Evolutionary conservation across 257 asterid species (phyloP).

Genomic region (Forsythia suspensa): DNA sequence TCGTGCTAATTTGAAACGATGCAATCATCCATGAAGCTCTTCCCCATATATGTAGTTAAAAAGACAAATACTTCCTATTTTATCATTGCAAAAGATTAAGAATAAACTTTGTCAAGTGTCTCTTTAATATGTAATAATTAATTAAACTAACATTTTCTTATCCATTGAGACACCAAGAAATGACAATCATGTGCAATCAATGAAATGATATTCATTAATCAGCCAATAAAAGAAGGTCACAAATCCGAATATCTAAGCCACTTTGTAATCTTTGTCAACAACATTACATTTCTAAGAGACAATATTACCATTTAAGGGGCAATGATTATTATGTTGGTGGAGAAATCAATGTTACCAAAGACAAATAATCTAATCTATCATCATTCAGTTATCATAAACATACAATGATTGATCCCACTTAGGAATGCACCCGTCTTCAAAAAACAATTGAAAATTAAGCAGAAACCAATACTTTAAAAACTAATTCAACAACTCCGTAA

Average conservation of each 20-base stretch:
- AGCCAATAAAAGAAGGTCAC: neutral
- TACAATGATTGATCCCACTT: neutral
- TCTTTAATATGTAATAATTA: neutral
- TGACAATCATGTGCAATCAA: neutral
- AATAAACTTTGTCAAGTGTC: neutral
- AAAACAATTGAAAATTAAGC: neutral
- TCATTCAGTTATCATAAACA: neutral
- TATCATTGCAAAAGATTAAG: neutral
- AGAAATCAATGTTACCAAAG: neutral
- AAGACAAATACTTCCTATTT: neutral
- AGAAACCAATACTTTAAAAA: no score
- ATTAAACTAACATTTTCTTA: neutral
- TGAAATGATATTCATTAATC: neutral
- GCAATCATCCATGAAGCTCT: neutral
- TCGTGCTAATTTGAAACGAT: neutral
- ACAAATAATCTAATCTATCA: neutral
- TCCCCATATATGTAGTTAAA: neutral
- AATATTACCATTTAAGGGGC: neutral
- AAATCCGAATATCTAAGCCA: neutral
- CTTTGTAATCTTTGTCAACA: neutral
- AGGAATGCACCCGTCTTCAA: neutral
- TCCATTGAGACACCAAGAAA: neutral
- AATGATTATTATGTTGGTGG: neutral
- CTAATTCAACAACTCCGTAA: no score
- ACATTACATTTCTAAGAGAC: neutral